Conservation (phyloP, 163 green algal genomes). For the Scenedesmus sp. region DNA sequence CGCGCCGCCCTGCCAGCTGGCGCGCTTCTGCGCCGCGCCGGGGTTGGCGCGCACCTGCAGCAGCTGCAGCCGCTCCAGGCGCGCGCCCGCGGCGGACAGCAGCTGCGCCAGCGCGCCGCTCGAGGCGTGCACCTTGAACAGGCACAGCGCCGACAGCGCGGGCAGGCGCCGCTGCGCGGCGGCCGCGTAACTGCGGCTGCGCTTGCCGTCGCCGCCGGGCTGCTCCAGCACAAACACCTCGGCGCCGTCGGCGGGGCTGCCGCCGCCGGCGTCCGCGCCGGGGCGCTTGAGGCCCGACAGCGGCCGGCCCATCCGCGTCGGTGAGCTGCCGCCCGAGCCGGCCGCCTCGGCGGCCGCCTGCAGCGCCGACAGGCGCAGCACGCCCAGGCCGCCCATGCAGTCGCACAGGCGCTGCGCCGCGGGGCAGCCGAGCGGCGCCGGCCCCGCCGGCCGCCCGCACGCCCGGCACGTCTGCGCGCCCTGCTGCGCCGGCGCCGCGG, state of each 20-base stretch:
- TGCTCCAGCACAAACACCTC: conserved; percentile 11
- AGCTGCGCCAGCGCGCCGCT: not conserved
- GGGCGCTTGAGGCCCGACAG: no score
- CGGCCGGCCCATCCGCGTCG: not conserved
- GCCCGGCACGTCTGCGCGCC: not conserved
- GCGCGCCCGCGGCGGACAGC: not conserved
- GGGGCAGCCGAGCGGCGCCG: not conserved
- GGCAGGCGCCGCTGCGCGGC: conserved; percentile 7
- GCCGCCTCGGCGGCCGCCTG: not conserved
- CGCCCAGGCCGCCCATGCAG: not conserved
- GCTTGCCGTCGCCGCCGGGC: not conserved
- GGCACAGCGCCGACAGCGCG: conserved; percentile 11
- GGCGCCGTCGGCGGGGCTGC: not conserved
- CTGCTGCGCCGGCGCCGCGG: conserved; percentile 2
- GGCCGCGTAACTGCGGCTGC: conserved; percentile 1
- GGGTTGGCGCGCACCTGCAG: conserved; percentile 24
- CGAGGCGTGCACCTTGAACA: conserved; percentile 11
- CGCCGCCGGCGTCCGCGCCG: no score
- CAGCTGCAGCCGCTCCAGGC: conserved; percentile 22
- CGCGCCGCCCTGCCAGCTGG: not conserved
- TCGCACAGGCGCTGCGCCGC: not conserved
- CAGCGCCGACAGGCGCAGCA: not conserved
- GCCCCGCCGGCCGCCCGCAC: not conserved
- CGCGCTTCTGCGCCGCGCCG: not conserved
- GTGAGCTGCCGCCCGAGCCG: not conserved